phyloP scores from a whole-genome alignment of 225 moss, liverwort and hornwort genomes.

The Ulota crispa region DNA sequence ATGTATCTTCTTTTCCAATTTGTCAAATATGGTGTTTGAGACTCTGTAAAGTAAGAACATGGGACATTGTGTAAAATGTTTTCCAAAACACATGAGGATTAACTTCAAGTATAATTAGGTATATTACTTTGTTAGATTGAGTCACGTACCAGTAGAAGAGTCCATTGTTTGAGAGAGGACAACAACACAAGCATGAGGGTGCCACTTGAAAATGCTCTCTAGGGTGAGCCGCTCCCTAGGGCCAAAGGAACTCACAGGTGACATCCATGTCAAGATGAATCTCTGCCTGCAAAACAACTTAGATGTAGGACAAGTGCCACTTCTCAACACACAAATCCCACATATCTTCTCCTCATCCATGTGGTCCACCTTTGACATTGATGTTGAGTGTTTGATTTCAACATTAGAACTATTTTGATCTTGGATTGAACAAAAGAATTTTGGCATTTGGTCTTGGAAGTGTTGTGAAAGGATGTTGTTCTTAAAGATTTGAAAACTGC shows the following conservation, averaged over 20 bases:
- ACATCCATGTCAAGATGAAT: slow-evolving; percentile 66
- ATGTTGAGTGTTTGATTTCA: not conserved
- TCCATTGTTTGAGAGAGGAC: slow-evolving; percentile 59
- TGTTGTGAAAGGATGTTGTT: slow-evolving; percentile 31
- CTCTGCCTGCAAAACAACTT: slow-evolving; percentile 38
- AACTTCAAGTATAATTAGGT: too few species aligned
- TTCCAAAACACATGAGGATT: too few species aligned
- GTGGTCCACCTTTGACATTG: not conserved
- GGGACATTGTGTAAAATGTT: too few species aligned
- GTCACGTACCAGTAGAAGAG: slow-evolving; percentile 15
- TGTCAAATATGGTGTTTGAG: too few species aligned
- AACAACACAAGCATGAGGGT: slow-evolving; percentile 55
- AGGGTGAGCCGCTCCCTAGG: slow-evolving; percentile 46
- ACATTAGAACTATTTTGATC: not conserved
- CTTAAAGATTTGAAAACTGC: slow-evolving; percentile 41
- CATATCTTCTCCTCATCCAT: slow-evolving; percentile 20
- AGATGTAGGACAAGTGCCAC: not conserved
- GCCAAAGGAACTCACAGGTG: slow-evolving; percentile 40
- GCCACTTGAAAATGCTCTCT: slow-evolving; percentile 61
- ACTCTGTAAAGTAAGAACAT: too few species aligned
- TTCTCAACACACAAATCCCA: not conserved
- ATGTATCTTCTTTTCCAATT: too few species aligned
- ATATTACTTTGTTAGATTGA: too few species aligned
- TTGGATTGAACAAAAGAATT: slow-evolving; percentile 30
- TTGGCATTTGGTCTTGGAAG: slow-evolving; percentile 39